A percentile compares a stretch with the other conserved stretches of the same genome.
Evolutionary conservation across 1,284 basidiomycete species (phyloP).

Genomic region (Psilocybe mexicana): DNA sequence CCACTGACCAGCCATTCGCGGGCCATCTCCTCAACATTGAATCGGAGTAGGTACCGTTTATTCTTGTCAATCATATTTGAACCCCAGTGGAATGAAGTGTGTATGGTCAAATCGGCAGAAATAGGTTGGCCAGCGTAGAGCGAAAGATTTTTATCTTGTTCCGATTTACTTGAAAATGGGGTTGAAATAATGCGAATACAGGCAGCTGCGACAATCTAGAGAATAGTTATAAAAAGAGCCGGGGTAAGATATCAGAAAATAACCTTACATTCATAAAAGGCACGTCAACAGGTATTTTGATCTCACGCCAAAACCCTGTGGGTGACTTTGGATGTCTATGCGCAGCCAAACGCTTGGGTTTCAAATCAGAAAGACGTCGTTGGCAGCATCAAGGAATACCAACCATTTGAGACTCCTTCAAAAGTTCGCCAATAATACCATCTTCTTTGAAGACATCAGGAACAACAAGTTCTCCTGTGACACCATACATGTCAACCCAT

Average conservation of each 20-base stretch:
- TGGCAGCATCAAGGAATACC: not conserved
- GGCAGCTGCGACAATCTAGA: slow-evolving; percentile 73
- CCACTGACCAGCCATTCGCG: slow-evolving; percentile 85
- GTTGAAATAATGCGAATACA: slow-evolving; percentile 50
- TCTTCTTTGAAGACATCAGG: slow-evolving; percentile 42
- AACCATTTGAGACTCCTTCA: slow-evolving; percentile 45
- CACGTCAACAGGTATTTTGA: slow-evolving; percentile 80
- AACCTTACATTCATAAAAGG: slow-evolving; percentile 73
- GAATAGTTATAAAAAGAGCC: not conserved
- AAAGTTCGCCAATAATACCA: slow-evolving; percentile 36
- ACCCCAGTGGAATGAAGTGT: slow-evolving; percentile 77
- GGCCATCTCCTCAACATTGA: slow-evolving; percentile 74
- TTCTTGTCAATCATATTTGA: slow-evolving; percentile 42
- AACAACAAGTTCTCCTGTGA: slow-evolving; percentile 67
- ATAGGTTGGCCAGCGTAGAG: slow-evolving; percentile 83
- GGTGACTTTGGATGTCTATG: slow-evolving; percentile 39
- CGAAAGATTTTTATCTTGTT: slow-evolving; percentile 34
- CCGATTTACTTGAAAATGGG: slow-evolving; percentile 33
- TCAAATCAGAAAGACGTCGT: not conserved
- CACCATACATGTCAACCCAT: slow-evolving; percentile 69
- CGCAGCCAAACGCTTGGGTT: slow-evolving; percentile 40
- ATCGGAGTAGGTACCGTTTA: slow-evolving; percentile 59
- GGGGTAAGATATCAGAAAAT: not conserved
- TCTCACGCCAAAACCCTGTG: slow-evolving; percentile 60
- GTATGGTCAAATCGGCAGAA: slow-evolving; percentile 59